A percentile compares a stretch with the other conserved stretches of the same genome.
Conservation (phyloP, 768 basidiomycete genomes). For the Lactarius vividus region DNA sequence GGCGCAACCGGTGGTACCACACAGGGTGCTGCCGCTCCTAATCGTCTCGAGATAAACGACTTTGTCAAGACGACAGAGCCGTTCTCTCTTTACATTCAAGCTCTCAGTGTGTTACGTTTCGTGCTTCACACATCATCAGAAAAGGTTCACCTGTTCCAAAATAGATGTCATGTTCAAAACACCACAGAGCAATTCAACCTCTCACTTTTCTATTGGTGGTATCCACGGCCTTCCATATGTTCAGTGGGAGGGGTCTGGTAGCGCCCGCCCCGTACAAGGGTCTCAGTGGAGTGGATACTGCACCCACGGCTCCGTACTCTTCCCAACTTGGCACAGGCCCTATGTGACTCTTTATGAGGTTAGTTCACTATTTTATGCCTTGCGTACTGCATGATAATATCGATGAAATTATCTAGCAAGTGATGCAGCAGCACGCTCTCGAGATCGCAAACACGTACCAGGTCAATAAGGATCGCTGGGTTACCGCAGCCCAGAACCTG, state of each 20-base stretch:
- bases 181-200: conserved; percentile 35
- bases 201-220: conserved; percentile 47
- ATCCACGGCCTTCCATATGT: conserved; percentile 52
- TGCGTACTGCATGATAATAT: not conserved
- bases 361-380: conserved; percentile 10
- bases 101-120: conserved; percentile 40
- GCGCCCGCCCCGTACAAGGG: conserved; percentile 29
- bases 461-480: conserved; percentile 32
- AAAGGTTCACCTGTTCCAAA: not conserved
- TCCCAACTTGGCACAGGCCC: conserved; percentile 57
- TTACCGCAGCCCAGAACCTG: conserved; percentile 36
- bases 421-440: conserved; percentile 40
- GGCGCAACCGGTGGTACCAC: conserved; percentile 17
- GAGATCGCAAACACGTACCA: conserved; percentile 44
- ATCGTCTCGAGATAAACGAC: conserved; percentile 25
- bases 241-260: conserved; percentile 43
- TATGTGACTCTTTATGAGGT: conserved; percentile 53
- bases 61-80: conserved; percentile 41
- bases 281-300: conserved; percentile 49
- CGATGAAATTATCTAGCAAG: conserved; percentile 41
- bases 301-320: conserved; percentile 51
- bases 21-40: conserved; percentile 22
- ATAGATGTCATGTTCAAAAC: conserved; percentile 36
- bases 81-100: conserved; percentile 53
- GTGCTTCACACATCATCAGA: not conserved